Evolutionary conservation across 2,329 filamentous ascomycete genomes (phyloP).

Genomic region (Aspergillus alliaceus): DNA sequence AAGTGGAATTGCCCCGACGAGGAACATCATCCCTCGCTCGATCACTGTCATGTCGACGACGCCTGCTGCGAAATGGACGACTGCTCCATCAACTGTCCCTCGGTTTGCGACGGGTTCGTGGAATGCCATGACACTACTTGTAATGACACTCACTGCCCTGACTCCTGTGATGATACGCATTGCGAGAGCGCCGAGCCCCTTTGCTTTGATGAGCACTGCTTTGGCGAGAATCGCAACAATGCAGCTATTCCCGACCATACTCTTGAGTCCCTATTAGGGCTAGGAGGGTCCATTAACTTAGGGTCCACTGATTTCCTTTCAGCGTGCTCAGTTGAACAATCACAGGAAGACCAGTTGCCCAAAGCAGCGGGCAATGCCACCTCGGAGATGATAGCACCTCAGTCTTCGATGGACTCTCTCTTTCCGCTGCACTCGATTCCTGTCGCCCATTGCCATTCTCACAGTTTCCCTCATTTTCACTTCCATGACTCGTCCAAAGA

Average conservation of each 20-base stretch:
- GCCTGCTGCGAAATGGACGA: conserved; percentile 42
- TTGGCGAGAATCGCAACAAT: conserved; percentile 15
- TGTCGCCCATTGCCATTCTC: conserved; percentile 25
- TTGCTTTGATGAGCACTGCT: conserved; percentile 43
- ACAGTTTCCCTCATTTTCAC: conserved; percentile 28
- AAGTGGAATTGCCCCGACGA: conserved; percentile 33
- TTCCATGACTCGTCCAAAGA: conserved; percentile 33
- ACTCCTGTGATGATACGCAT: conserved; percentile 26
- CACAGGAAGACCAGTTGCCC: conserved; percentile 16
- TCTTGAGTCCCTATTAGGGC: conserved; percentile 34
- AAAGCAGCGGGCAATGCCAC: conserved; percentile 22
- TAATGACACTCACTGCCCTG: conserved; percentile 34
- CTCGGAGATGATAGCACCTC: conserved; percentile 14
- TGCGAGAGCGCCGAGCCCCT: conserved; percentile 31
- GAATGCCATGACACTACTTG: conserved; percentile 42
- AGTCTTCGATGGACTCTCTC: conserved; percentile 15
- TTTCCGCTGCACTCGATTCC: conserved; percentile 21
- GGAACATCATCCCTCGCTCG: conserved; percentile 27
- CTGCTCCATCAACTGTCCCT: conserved; percentile 39
- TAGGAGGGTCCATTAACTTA: conserved; percentile 29
- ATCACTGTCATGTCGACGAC: conserved; percentile 31
- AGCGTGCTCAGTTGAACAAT: conserved; percentile 18
- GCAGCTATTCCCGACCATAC: conserved; percentile 24
- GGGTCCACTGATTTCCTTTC: conserved; percentile 30
- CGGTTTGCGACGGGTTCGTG: conserved; percentile 42